phyloP scores from a whole-genome alignment of 805 yeast genomes.

The Candida pini region DNA sequence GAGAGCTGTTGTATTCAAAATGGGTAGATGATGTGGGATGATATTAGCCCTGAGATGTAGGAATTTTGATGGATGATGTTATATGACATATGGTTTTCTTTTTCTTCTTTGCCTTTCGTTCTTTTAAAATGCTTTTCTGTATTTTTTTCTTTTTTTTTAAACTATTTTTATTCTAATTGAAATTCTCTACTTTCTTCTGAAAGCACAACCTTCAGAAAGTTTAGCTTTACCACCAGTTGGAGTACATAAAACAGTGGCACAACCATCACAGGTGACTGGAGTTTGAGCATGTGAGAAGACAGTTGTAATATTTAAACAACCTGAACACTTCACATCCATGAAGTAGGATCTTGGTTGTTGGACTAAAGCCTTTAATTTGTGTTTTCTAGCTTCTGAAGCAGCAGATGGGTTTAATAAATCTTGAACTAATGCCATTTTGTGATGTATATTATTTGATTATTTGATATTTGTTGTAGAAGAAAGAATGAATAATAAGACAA shows the following conservation, averaged over 20 bases:
- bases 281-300: constrained; percentile 99
- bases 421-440: constrained; percentile 83
- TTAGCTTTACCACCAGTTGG: constrained; percentile 99
- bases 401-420: constrained; percentile 98
- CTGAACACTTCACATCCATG: constrained; percentile 99
- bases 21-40: too few relatives aligned
- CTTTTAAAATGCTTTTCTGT: too few relatives aligned
- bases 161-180: too few relatives aligned
- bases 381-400: constrained; percentile 93
- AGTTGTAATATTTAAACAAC: constrained; percentile 98
- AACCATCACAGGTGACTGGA: constrained; percentile 98
- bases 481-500: background rate
- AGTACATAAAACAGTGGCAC: constrained; percentile 96
- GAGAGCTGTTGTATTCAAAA: too few relatives aligned
- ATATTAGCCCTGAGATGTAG: too few relatives aligned
- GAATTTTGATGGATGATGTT: too few relatives aligned
- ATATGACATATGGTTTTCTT: too few relatives aligned
- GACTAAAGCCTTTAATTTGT: constrained; percentile 96
- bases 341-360: constrained; percentile 98
- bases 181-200: constrained; percentile 87
- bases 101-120: too few relatives aligned
- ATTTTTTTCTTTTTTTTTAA: too few relatives aligned
- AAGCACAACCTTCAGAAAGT: constrained; percentile 98
- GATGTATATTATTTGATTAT: background rate
- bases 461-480: background rate